Evolutionary conservation across 2,329 filamentous ascomycete genomes (phyloP), one percentile per base, ranked within the genome.

Genomic region (Penicillium sp.): DNA sequence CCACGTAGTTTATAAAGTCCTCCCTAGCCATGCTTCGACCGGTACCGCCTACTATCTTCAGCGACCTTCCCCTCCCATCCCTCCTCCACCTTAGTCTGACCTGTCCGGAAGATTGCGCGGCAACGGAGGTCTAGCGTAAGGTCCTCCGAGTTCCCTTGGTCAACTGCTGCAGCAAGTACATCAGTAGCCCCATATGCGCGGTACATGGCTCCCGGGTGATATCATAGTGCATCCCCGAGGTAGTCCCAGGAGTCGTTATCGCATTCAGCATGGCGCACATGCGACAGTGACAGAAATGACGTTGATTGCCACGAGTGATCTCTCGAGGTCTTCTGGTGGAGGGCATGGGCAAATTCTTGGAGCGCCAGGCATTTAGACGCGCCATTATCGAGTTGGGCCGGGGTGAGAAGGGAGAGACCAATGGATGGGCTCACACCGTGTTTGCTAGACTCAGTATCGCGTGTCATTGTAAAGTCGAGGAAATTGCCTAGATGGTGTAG

Each of bases 171-270:
- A 80, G 57, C 46, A 74, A 73, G 55, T 78, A 80, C 4, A 80
- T 69, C 31, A 80, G 62, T 2, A 77, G 67, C 5, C 78, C 78
- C 48, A 80, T 79, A 56, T 78, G 74, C 33, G 76, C 76, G 18
- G 75, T 76, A 52, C 78, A 80, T 1, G 78, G 78, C 60, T 80
- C 78, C 77, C 78, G 80, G 9, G 77, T 20, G 72, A 75, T 41
- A 78, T 73, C 33, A 80, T 60, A 0, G 77, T 79, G 56, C 76
- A 80, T 32, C 58, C 60, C 73, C 75, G 2, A 80, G 68, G 55
- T 75, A 80, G 12, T 70, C 67, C 52, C 75, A 73, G 3, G 71
- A 64, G 56, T 74, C 79, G 55, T 80, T 77, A 5, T 66, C 60
- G 13, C 70, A 72, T 61, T 80, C 78, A 13, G 78, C 77, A 55